Conservation (phyloP, 1,284 basidiomycete genomes). For the Chalciporus sp. region DNA sequence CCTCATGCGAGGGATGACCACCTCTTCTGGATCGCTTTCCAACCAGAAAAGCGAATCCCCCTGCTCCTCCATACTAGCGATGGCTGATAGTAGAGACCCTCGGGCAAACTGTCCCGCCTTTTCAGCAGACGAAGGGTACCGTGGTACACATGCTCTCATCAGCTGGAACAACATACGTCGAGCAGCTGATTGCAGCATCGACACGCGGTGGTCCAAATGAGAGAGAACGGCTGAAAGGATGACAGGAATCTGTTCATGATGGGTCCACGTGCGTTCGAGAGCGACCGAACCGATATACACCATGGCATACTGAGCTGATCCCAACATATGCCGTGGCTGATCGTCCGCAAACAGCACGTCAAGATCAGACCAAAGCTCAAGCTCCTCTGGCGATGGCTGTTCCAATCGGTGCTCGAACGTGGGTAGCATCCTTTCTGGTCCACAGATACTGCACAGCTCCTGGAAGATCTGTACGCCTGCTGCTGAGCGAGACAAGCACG, state of each 20-base stretch:
- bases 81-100: conserved; percentile 49
- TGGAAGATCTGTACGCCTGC: conserved; percentile 78
- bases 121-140: conserved; percentile 67
- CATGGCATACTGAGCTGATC: conserved; percentile 86
- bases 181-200: conserved; percentile 71
- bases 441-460: conserved; percentile 83
- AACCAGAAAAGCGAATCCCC: conserved; percentile 70
- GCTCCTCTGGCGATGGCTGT: conserved; percentile 70
- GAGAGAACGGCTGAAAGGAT: conserved; percentile 84
- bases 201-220: conserved; percentile 79
- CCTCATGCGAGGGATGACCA: conserved; percentile 69
- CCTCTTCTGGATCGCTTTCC: conserved; percentile 60
- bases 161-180: conserved; percentile 80
- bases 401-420: conserved; percentile 69
- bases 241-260: conserved; percentile 68
- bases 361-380: conserved; percentile 74
- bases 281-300: conserved; percentile 85
- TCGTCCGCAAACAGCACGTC: conserved; percentile 73
- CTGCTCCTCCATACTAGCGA: conserved; percentile 61
- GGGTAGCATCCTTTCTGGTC: conserved; percentile 82
- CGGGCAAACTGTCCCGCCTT: conserved; percentile 50
- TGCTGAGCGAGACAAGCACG: conserved; percentile 80
- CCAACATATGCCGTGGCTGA: conserved; percentile 67
- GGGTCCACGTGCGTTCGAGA: conserved; percentile 78
- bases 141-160: conserved; percentile 76